Conservation (phyloP, 768 basidiomycete genomes). For the Termitomyces heimii region DNA sequence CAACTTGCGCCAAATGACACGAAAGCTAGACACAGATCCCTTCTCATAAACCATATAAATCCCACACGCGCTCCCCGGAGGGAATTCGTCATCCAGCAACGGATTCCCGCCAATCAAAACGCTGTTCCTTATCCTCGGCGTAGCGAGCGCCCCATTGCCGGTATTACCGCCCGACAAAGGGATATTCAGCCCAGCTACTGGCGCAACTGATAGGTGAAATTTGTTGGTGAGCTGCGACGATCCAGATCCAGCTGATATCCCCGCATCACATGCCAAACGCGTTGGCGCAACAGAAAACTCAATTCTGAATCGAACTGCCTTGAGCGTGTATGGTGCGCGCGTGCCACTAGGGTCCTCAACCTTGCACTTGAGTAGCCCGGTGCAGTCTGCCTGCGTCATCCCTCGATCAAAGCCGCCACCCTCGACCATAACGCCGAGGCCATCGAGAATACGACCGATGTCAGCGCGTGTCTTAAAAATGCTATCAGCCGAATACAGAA, state of each 20-base stretch:
- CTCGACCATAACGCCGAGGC: conserved; percentile 53
- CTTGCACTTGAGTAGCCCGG: conserved; percentile 34
- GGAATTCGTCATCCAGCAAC: conserved; percentile 18
- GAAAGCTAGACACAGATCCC: conserved; percentile 85
- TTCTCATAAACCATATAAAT: conserved; percentile 85
- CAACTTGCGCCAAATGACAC: conserved; percentile 64
- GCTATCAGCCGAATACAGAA: conserved; percentile 53
- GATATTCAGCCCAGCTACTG: conserved; percentile 7
- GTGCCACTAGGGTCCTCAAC: conserved; percentile 44
- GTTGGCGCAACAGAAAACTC: conserved; percentile 49
- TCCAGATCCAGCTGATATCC: not conserved
- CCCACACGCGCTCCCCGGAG: conserved; percentile 44
- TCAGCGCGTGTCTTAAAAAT: conserved; percentile 58
- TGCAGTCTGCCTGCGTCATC: conserved; percentile 17
- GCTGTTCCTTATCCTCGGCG: conserved; percentile 19
- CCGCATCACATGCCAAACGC: conserved; percentile 10
- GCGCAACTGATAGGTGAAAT: conserved; percentile 8
- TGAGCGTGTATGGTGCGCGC: conserved; percentile 46
- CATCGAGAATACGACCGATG: conserved; percentile 56
- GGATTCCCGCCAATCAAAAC: conserved; percentile 17
- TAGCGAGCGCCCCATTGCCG: not conserved
- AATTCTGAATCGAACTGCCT: conserved; percentile 78
- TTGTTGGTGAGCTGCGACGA: conserved; percentile 6
- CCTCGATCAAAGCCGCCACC: conserved; percentile 21
- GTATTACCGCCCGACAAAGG: not conserved